Base-by-base conservation (phyloP, 2,329 filamentous ascomycete species). In the Talaromyces atroroseus region DNA sequence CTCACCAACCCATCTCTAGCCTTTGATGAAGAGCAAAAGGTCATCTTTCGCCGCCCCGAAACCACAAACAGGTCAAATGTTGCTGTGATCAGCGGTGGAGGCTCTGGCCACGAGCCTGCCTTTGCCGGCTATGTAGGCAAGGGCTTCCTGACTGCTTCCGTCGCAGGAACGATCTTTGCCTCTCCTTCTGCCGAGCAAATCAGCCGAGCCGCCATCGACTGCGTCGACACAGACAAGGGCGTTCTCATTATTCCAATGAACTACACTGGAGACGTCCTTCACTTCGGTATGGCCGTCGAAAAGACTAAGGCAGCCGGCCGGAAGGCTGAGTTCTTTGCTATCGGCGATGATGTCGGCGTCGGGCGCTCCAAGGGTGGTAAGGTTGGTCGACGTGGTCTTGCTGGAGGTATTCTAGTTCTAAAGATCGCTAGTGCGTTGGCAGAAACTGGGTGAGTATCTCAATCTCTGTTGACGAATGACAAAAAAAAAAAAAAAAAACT, bases 231-330 rank as follows among this genome's bases (percentile, higher is more conserved):
- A 3, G 79, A 82, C 46, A 82, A 83, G 60, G 92, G 92, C 23
- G 88, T 96, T 1, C 72, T 96, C 42, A 88, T 96, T n/a, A 86
- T 92, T 5, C 89, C 95, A 29, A 96, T 95, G 89, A 96, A 96
- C 72, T 95, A 95, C 73, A 95, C 90, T 1, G 89, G 89, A 38
- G 89, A 92, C 70, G 83, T 96, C 54, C 80, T 96, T 63, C 95
- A 96, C 75, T 96, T 96, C 68, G 92, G 91, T 55, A 87, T 96
- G 82, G 92, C 87, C 0, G 89, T 94, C 8, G 92, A 96, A 73
- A 96, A 96, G 76, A 91, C 91, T 16, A 86, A 88, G 58, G 90
- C 90, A 1, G 83, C 84, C 0, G 92, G 90, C 0, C 74, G 90
- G 23, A 75, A 84, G 18, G 88, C 89, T 0, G 89, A 95, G 69